phyloP scores from a whole-genome alignment of 225 moss, liverwort and hornwort species.

The Asterella californica region DNA sequence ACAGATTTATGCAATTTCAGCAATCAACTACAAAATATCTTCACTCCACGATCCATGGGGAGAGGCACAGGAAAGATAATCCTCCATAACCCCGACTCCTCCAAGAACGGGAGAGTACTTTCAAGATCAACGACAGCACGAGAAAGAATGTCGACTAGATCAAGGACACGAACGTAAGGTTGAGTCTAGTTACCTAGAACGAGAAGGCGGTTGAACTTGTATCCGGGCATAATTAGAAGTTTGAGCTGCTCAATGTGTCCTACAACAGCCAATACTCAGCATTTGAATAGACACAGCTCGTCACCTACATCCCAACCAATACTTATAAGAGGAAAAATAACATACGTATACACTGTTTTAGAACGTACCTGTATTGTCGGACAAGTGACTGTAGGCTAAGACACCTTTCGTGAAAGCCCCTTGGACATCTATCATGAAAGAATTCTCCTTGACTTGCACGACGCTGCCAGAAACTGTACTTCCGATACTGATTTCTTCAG shows the following conservation, averaged over 20 bases:
- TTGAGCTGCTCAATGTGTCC: slow-evolving; percentile 82
- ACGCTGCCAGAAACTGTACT: slow-evolving; percentile 63
- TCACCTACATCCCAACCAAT: not conserved
- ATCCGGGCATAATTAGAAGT: slow-evolving; percentile 60
- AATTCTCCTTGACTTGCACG: slow-evolving; percentile 53
- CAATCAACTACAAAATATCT: too few species aligned
- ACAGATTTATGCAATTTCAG: not conserved
- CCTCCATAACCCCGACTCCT: too few species aligned
- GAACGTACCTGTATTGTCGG: slow-evolving; percentile 65
- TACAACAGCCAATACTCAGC: slow-evolving; percentile 24
- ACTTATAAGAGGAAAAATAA: too few species aligned
- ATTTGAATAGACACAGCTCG: not conserved
- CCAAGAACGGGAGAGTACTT: too few species aligned
- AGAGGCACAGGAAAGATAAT: too few species aligned
- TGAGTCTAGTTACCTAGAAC: slow-evolving; percentile 56
- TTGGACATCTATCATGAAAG: slow-evolving; percentile 57
- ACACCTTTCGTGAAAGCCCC: slow-evolving; percentile 58
- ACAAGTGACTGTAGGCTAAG: slow-evolving; percentile 57
- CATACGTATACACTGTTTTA: not conserved
- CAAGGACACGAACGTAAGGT: not conserved
- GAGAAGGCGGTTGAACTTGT: slow-evolving; percentile 68
- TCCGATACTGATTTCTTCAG: slow-evolving; percentile 51
- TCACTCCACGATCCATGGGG: too few species aligned
- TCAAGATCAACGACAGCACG: too few species aligned
- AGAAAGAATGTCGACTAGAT: too few species aligned